A percentile compares a stretch with the other conserved stretches of the same genome.
These are phyloP conservation scores for Cladosporium phlei DNA, from an alignment of 2,329 filamentous ascomycete genomes.

Conservation along the genomic window DNA sequence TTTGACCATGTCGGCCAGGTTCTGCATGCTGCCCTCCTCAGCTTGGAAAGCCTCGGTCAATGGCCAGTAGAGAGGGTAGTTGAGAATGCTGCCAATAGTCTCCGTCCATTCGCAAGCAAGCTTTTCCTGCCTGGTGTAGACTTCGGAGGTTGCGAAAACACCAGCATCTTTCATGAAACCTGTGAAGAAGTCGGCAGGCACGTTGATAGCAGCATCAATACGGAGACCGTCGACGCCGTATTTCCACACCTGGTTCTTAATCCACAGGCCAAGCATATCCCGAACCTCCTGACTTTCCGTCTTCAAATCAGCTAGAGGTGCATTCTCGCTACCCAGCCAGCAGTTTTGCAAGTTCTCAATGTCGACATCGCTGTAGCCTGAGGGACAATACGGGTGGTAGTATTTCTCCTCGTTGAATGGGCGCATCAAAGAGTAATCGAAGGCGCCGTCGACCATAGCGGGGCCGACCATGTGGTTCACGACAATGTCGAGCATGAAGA, in stretches of 20 bases:
- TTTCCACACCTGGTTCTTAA: slow-evolving; percentile 33
- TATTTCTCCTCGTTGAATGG: slow-evolving; percentile 35
- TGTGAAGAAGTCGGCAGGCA: slow-evolving; percentile 28
- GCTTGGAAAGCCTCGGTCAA: slow-evolving; percentile 37
- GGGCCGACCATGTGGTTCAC: slow-evolving; percentile 36
- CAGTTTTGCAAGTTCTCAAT: slow-evolving; percentile 32
- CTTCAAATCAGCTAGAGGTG: slow-evolving; percentile 41
- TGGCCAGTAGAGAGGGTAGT: slow-evolving; percentile 33
- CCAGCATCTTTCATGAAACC: slow-evolving; percentile 26
- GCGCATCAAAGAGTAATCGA: slow-evolving; percentile 25
- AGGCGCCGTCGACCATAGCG: slow-evolving; percentile 9
- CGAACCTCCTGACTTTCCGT: slow-evolving; percentile 37
- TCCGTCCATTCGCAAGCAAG: slow-evolving; percentile 28
- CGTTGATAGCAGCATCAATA: slow-evolving; percentile 32
- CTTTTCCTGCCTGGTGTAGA: slow-evolving; percentile 22
- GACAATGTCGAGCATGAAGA: slow-evolving; percentile 45
- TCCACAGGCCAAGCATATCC: slow-evolving; percentile 36
- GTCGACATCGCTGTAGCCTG: slow-evolving; percentile 46
- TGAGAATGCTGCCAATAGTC: slow-evolving; percentile 27
- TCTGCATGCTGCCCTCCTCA: slow-evolving; percentile 2
- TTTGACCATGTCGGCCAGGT: slow-evolving; percentile 5
- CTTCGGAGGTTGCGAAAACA: slow-evolving; percentile 30
- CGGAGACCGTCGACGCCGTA: slow-evolving; percentile 36
- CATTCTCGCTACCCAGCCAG: slow-evolving; percentile 45
- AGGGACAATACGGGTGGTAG: slow-evolving; percentile 49